These are phyloP conservation scores for Boletus speciosus DNA, from an alignment of 768 basidiomycete genomes.

Conservation along the genomic window DNA sequence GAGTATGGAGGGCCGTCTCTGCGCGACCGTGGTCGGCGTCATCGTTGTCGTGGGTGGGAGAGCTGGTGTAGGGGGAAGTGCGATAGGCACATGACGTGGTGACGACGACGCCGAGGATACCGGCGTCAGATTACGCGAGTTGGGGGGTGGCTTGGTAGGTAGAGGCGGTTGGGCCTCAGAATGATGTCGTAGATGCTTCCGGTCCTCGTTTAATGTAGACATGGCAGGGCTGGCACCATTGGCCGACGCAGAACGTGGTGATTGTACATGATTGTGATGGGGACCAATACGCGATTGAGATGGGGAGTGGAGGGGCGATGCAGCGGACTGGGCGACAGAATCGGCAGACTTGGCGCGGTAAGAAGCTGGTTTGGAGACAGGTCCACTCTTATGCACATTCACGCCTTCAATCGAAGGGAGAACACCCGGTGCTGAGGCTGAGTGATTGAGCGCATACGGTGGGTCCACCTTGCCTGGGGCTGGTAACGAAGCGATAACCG, in stretches of 20 bases:
- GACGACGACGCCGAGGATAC: conserved; percentile 58
- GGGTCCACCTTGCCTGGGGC: conserved; percentile 15
- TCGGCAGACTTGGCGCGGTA: conserved; percentile 27
- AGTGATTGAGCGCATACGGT: conserved; percentile 33
- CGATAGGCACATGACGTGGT: conserved; percentile 41
- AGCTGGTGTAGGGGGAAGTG: conserved; percentile 31
- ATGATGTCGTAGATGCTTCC: conserved; percentile 20
- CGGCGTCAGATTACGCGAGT: conserved; percentile 51
- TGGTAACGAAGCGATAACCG: conserved; percentile 25
- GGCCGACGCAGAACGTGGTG: conserved; percentile 17
- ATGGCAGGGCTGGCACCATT: conserved; percentile 18
- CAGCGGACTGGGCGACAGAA: conserved; percentile 8
- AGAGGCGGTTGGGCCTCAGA: conserved; percentile 15
- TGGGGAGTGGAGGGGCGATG: conserved; percentile 20
- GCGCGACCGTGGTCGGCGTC: conserved; percentile 45
- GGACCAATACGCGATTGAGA: conserved; percentile 20
- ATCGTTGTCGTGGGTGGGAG: conserved; percentile 35
- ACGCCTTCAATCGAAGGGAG: conserved; percentile 27
- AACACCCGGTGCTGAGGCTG: conserved; percentile 41
- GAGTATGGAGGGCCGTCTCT: conserved; percentile 38
- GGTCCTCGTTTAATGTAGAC: conserved; percentile 24
- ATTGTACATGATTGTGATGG: conserved; percentile 3
- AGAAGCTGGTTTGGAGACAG: conserved; percentile 22
- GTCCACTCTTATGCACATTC: conserved; percentile 5
- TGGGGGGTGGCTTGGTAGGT: conserved; percentile 29